A percentile compares a stretch with the other conserved stretches of the same genome.
Evolutionary conservation across 2,329 filamentous ascomycete genomes (phyloP).

Genomic region (Pseudocercospora cruenta): DNA sequence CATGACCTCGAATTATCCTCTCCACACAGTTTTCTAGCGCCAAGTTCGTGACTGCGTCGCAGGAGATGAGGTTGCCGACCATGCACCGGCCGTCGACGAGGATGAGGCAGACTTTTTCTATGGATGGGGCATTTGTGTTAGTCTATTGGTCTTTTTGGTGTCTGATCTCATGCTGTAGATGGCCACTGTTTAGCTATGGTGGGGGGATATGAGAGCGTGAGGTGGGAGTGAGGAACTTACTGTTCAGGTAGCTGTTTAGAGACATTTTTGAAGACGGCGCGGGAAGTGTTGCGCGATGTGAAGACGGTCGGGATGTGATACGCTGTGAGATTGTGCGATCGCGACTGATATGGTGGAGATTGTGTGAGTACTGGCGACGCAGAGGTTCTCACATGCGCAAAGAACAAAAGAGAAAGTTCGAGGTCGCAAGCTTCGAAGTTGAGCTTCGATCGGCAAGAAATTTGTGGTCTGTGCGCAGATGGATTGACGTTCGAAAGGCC

Average conservation of each 20-base stretch:
- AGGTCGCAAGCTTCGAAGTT: not conserved
- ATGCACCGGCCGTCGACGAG: slow-evolving; percentile 87
- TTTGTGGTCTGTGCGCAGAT: not conserved
- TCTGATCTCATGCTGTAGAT: not conserved
- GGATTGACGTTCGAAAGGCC: not conserved
- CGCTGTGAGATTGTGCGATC: not conserved
- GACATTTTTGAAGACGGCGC: slow-evolving; percentile 20
- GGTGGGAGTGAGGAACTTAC: slow-evolving; percentile 19
- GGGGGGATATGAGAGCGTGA: not conserved
- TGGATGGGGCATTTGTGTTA: not conserved
- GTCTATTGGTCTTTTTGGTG: not conserved
- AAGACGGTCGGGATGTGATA: not conserved
- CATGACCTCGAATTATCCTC: slow-evolving; percentile 82
- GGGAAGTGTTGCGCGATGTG: not conserved
- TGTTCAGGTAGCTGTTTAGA: slow-evolving; percentile 31
- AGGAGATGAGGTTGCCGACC: slow-evolving; percentile 76
- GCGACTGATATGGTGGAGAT: not conserved
- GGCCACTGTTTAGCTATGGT: slow-evolving; percentile 9
- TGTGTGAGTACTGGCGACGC: not conserved
- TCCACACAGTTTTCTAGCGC: slow-evolving; percentile 83
- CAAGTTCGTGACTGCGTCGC: slow-evolving; percentile 90
- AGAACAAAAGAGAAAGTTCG: not conserved
- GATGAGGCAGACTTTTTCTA: slow-evolving; percentile 89
- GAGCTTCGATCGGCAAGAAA: not conserved
- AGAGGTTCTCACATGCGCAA: slow-evolving; percentile 9